Percentiles rank a stretch among this genome's conserved stretches.
These are phyloP conservation scores for Paraurostyla sp. DNA, from an alignment of 73 alveolate species.

Conservation along the genomic window DNA sequence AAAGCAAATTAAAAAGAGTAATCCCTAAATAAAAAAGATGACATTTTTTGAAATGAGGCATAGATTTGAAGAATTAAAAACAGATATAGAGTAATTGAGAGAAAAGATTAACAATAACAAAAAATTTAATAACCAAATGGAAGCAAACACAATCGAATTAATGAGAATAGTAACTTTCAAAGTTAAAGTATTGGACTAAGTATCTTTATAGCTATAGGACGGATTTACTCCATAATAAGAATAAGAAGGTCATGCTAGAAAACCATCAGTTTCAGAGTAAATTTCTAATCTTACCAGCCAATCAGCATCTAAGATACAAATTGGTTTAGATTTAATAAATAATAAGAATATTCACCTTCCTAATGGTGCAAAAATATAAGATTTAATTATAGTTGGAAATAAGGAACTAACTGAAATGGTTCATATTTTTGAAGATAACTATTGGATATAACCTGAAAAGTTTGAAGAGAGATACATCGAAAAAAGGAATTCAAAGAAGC, in stretches of 20 bases:
- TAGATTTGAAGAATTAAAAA: not conserved
- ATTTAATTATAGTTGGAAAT: not conserved
- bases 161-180: constrained; percentile 47
- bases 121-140: constrained; percentile 1
- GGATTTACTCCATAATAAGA: constrained; percentile 1
- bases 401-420: constrained; percentile 25
- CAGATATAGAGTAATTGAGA: not conserved
- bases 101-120: not conserved
- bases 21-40: not conserved
- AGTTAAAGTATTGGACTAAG: constrained; percentile 6
- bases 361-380: not conserved
- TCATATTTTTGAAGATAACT: constrained; percentile 32
- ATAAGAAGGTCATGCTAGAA: too few species aligned
- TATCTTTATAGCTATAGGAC: not conserved
- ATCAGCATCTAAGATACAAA: too few species aligned
- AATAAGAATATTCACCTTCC: not conserved
- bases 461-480: not conserved
- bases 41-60: constrained; percentile 22
- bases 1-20: not conserved
- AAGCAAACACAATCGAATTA: constrained; percentile 35
- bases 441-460: constrained; percentile 39
- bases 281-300: too few species aligned
- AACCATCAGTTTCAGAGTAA: too few species aligned
- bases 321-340: not conserved
- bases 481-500: not conserved